These are phyloP conservation scores for Fermentozyma sake DNA, from an alignment of 1,139 yeast species.

Conservation along the genomic window DNA sequence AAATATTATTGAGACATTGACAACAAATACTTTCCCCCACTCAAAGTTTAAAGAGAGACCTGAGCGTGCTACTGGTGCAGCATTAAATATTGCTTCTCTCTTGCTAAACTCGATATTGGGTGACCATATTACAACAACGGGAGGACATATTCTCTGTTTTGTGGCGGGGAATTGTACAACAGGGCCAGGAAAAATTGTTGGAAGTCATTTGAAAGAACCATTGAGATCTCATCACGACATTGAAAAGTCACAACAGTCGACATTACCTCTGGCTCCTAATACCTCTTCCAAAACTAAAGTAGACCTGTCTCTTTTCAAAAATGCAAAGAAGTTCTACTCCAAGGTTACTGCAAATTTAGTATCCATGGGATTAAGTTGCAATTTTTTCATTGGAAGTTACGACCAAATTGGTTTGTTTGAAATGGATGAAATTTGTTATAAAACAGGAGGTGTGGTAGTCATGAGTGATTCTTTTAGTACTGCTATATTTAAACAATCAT, in stretches of 20 bases:
- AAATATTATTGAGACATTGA: slow-evolving; percentile 49
- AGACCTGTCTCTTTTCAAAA: slow-evolving; percentile 28
- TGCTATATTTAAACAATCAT: slow-evolving; percentile 62
- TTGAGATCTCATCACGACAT: slow-evolving; percentile 59
- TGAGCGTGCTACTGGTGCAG: slow-evolving; percentile 61
- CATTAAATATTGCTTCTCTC: slow-evolving; percentile 56
- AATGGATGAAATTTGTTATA: slow-evolving; percentile 55
- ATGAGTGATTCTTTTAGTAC: slow-evolving; percentile 63
- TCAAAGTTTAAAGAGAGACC: slow-evolving; percentile 44
- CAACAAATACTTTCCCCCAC: slow-evolving; percentile 51
- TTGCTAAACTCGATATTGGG: slow-evolving; percentile 44
- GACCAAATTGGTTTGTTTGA: slow-evolving; percentile 66
- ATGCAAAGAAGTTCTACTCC: slow-evolving; percentile 41
- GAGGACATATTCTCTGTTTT: slow-evolving; percentile 60
- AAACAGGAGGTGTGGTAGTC: slow-evolving; percentile 60
- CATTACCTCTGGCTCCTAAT: slow-evolving; percentile 24
- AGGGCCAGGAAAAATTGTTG: slow-evolving; percentile 56
- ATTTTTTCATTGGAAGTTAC: slow-evolving; percentile 58
- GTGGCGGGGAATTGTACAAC: slow-evolving; percentile 55
- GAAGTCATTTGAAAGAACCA: slow-evolving; percentile 45
- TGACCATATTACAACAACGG: slow-evolving; percentile 32
- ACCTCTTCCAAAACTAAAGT: slow-evolving; percentile 27
- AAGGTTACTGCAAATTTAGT: slow-evolving; percentile 37
- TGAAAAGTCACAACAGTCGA: slow-evolving; percentile 35
- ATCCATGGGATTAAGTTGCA: slow-evolving; percentile 48